phyloP scores from a whole-genome alignment of 139 green algal genomes.

The Diplosphaera chodatii region DNA sequence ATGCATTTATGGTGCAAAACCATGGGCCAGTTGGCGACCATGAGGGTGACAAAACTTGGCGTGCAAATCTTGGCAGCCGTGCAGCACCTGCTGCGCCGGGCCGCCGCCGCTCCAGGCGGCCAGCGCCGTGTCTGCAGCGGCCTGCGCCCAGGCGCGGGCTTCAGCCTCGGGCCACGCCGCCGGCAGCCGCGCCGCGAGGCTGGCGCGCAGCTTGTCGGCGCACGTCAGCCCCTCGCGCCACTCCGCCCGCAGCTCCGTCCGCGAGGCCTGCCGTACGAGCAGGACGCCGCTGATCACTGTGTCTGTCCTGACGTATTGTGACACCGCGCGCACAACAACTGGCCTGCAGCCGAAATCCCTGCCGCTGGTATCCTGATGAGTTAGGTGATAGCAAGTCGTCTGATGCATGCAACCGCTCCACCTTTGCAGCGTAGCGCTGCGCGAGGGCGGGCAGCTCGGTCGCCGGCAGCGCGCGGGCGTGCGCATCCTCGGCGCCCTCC shows the following conservation, averaged over 20 bases:
- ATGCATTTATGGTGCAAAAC: too few species aligned
- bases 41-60: too few species aligned
- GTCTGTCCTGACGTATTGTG: too few species aligned
- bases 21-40: too few species aligned
- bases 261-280: conserved; percentile 3
- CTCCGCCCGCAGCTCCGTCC: conserved; percentile 15
- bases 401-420: too few species aligned
- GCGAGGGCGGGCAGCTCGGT: conserved; percentile 28
- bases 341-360: too few species aligned
- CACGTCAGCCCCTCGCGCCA: conserved; percentile 26
- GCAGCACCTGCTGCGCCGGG: too few species aligned
- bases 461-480: neutral
- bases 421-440: conserved; percentile 23
- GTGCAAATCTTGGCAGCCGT: too few species aligned
- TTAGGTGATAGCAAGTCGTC: too few species aligned
- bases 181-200: conserved; percentile 7
- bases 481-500: neutral
- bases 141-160: neutral
- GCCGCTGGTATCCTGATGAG: too few species aligned
- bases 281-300: too few species aligned
- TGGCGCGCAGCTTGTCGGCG: conserved; percentile 30
- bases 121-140: neutral
- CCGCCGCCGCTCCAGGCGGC: neutral
- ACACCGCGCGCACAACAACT: too few species aligned
- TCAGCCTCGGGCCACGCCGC: neutral